These are phyloP conservation scores for Aspergillus vadensis DNA, from an alignment of 2,329 filamentous ascomycete genomes.

Conservation along the genomic window DNA sequence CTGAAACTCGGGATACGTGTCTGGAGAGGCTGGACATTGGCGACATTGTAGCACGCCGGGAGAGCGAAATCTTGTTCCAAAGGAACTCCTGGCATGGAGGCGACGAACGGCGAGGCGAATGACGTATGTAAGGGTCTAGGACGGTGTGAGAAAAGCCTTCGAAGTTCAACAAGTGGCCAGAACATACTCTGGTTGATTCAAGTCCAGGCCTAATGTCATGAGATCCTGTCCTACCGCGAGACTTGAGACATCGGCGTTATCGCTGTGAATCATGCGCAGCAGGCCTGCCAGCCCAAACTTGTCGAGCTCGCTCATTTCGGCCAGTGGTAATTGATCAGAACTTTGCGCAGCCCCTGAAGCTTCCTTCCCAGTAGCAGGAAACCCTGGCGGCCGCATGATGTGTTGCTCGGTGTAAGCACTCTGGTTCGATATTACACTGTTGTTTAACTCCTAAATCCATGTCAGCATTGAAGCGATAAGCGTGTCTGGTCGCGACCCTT, in stretches of 20 bases:
- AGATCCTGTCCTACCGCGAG: constrained; percentile 66
- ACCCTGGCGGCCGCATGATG: constrained; percentile 39
- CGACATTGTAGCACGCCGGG: constrained; percentile 65
- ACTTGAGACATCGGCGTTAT: constrained; percentile 54
- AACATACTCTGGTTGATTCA: constrained; percentile 62
- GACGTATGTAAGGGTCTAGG: constrained; percentile 62
- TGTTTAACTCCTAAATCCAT: constrained; percentile 39
- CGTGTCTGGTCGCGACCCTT: not conserved
- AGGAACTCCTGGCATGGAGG: constrained; percentile 57
- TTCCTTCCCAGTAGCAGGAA: constrained; percentile 38
- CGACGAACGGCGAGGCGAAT: constrained; percentile 65
- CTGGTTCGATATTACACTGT: constrained; percentile 36
- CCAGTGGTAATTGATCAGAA: constrained; percentile 45
- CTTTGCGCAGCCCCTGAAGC: constrained; percentile 35
- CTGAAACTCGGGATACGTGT: constrained; percentile 61
- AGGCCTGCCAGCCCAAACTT: constrained; percentile 62
- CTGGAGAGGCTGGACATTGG: constrained; percentile 64
- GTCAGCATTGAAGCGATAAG: constrained; percentile 9
- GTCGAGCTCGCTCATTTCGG: constrained; percentile 63
- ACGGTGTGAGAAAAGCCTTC: not conserved
- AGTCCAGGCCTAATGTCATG: constrained; percentile 63
- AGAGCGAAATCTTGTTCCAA: constrained; percentile 65
- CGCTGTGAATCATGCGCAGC: constrained; percentile 58
- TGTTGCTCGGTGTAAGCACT: constrained; percentile 40
- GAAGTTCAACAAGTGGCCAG: not conserved